These are phyloP conservation scores for Penicillium sp. DNA, from an alignment of 2,329 filamentous ascomycete genomes.

Conservation along the genomic window DNA sequence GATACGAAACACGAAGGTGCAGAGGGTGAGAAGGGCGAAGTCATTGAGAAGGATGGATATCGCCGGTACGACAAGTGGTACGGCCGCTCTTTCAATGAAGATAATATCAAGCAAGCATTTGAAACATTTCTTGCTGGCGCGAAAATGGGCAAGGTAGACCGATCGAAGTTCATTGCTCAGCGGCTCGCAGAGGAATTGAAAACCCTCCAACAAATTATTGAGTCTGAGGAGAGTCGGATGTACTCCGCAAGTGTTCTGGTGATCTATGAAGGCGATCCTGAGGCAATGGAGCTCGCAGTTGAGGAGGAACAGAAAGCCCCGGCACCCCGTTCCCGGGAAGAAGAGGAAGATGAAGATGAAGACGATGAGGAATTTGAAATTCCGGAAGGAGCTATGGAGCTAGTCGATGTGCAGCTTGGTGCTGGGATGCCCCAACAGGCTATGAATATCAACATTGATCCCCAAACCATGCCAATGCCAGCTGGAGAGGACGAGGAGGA, in stretches of 20 bases:
- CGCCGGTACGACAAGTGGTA: conserved; percentile 64
- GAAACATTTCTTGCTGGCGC: conserved; percentile 53
- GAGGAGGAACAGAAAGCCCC: conserved; percentile 42
- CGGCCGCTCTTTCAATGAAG: conserved; percentile 55
- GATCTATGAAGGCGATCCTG: conserved; percentile 62
- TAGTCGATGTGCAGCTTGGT: conserved; percentile 31
- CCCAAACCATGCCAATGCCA: conserved; percentile 41
- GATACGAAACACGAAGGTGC: conserved; percentile 44
- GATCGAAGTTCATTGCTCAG: conserved; percentile 43
- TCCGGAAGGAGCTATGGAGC: conserved; percentile 31
- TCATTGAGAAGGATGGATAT: conserved; percentile 51
- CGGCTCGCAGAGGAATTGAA: conserved; percentile 43
- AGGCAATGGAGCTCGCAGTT: conserved; percentile 51
- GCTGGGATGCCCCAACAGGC: conserved; percentile 30
- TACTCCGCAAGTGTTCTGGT: conserved; percentile 63
- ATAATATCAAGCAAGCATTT: conserved; percentile 57
- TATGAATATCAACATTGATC: conserved; percentile 37
- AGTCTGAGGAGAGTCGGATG: conserved; percentile 61
- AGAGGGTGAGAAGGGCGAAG: conserved; percentile 44
- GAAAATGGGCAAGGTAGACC: conserved; percentile 40
- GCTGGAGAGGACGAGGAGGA: conserved; percentile 54
- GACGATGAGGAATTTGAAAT: conserved; percentile 31
- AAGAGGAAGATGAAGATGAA: conserved; percentile 28
- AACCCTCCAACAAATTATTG: conserved; percentile 47
- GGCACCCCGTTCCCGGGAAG: conserved; percentile 28